Percentiles rank a stretch among this genome's conserved stretches.
Conservation (phyloP, 2,329 filamentous ascomycete genomes). For the Bipolaris sorokiniana region DNA sequence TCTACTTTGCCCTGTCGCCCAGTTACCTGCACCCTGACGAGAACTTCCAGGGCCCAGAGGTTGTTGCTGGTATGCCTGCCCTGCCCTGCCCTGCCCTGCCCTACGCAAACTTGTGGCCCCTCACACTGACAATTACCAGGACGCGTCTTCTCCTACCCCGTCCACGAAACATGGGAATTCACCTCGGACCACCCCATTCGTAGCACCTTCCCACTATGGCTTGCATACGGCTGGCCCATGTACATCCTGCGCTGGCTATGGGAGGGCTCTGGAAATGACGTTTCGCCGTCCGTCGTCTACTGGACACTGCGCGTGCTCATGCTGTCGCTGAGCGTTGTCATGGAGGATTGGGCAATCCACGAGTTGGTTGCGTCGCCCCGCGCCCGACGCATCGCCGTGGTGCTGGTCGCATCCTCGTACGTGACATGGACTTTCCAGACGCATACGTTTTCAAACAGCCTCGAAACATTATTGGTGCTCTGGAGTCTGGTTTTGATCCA, state of each 20-base stretch:
- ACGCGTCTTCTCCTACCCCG: slow-evolving; percentile 89
- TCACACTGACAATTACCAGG: slow-evolving; percentile 59
- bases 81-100: too few species aligned
- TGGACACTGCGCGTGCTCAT: slow-evolving; percentile 87
- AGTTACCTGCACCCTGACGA: slow-evolving; percentile 99
- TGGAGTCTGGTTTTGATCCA: slow-evolving; percentile 94
- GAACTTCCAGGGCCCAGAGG: slow-evolving; percentile 97
- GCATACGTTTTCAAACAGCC: slow-evolving; percentile 96
- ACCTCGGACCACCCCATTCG: slow-evolving; percentile 86
- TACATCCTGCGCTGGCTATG: slow-evolving; percentile 90
- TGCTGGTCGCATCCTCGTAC: slow-evolving; percentile 92
- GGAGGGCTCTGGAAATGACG: slow-evolving; percentile 81
- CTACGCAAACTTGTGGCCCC: background rate
- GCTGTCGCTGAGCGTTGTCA: slow-evolving; percentile 93
- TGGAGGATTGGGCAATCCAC: slow-evolving; percentile 97
- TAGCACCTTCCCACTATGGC: slow-evolving; percentile 96
- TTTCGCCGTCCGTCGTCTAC: slow-evolving; percentile 85
- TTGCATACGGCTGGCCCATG: slow-evolving; percentile 93
- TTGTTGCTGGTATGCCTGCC: slow-evolving; percentile 76
- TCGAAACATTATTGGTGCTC: slow-evolving; percentile 89
- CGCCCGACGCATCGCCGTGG: slow-evolving; percentile 72
- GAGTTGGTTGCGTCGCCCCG: slow-evolving; percentile 82
- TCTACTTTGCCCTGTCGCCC: slow-evolving; percentile 92
- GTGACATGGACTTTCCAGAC: slow-evolving; percentile 99
- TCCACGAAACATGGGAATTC: slow-evolving; percentile 94